phyloP scores from a whole-genome alignment of 352 stramenopile genomes.

The Phytophthora aleatoria region DNA sequence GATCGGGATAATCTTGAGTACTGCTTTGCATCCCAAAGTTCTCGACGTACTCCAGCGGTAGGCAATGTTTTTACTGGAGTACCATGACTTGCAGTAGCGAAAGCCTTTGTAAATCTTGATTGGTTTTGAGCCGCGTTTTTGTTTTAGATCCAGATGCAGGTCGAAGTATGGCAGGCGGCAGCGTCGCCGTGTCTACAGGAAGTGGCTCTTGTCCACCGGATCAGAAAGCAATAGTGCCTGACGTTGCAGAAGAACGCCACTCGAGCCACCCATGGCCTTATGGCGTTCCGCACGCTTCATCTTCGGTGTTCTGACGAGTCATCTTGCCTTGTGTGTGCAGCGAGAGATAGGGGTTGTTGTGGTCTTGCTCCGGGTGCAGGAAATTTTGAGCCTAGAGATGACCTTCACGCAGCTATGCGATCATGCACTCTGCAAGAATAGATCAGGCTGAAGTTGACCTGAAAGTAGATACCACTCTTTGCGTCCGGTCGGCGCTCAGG shows the following conservation, averaged over 20 bases:
- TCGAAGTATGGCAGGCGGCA: not conserved
- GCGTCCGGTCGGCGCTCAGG: too few species aligned
- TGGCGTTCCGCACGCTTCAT: not conserved
- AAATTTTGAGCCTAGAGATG: not conserved
- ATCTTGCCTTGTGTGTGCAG: not conserved
- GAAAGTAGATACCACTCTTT: not conserved
- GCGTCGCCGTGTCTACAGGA: too few species aligned
- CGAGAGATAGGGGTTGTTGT: not conserved
- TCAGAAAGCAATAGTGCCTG: not conserved
- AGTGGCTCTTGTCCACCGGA: too few species aligned
- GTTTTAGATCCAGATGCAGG: not conserved
- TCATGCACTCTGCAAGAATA: not conserved
- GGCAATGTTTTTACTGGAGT: slow-evolving; percentile 5
- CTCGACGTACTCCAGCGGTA: slow-evolving; percentile 8
- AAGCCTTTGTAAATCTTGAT: slow-evolving; percentile 7
- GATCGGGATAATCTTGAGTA: not conserved
- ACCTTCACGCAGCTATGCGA: not conserved
- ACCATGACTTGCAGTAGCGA: slow-evolving; percentile 10
- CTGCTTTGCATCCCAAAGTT: not conserved
- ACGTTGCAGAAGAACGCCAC: not conserved
- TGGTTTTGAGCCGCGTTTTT: not conserved
- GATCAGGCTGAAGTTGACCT: not conserved
- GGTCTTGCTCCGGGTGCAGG: not conserved
- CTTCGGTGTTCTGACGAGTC: not conserved
- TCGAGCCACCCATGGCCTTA: not conserved